A percentile compares a stretch with the other conserved stretches of the same genome.
Conservation (phyloP, 2,329 filamentous ascomycete species). For the Tolypocladium inflatum region DNA sequence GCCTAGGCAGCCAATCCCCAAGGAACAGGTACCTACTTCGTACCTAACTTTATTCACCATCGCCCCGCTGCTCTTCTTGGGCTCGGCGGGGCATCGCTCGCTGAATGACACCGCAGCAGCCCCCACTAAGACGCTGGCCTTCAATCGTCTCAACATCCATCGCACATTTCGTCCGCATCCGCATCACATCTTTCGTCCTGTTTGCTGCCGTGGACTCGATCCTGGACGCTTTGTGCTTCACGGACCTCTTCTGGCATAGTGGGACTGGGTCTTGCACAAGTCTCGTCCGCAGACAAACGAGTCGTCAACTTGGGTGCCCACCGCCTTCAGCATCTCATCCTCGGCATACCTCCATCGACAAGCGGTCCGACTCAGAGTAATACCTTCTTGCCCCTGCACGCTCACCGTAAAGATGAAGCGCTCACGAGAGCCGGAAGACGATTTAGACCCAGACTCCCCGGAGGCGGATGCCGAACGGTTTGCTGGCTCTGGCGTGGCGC, state of each 20-base stretch:
- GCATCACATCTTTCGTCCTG: neutral
- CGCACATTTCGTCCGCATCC: too few relatives aligned
- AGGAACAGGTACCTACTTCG: neutral
- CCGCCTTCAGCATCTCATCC: neutral
- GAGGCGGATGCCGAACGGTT: conserved; percentile 5
- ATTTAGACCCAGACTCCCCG: conserved; percentile 21
- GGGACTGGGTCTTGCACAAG: neutral
- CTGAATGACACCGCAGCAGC: neutral
- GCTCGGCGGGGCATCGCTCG: neutral
- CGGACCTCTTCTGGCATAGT: neutral
- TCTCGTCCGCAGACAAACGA: neutral
- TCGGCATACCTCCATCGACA: neutral
- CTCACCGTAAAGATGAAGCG: conserved; percentile 43
- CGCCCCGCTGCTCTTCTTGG: neutral
- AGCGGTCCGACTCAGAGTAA: conserved; percentile 3
- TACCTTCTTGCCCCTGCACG: conserved; percentile 2
- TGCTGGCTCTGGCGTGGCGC: neutral
- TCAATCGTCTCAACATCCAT: neutral
- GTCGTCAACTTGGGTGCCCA: neutral
- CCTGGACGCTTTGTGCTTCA: neutral
- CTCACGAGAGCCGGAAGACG: conserved; percentile 49
- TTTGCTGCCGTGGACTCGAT: neutral
- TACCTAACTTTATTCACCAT: neutral
- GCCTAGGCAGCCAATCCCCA: too few relatives aligned
- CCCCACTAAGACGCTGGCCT: neutral